Percentiles rank a stretch among this genome's conserved stretches.
These are phyloP conservation scores for Arthrobotrys iridis DNA, from an alignment of 2,329 filamentous ascomycete genomes.

Conservation along the genomic window DNA sequence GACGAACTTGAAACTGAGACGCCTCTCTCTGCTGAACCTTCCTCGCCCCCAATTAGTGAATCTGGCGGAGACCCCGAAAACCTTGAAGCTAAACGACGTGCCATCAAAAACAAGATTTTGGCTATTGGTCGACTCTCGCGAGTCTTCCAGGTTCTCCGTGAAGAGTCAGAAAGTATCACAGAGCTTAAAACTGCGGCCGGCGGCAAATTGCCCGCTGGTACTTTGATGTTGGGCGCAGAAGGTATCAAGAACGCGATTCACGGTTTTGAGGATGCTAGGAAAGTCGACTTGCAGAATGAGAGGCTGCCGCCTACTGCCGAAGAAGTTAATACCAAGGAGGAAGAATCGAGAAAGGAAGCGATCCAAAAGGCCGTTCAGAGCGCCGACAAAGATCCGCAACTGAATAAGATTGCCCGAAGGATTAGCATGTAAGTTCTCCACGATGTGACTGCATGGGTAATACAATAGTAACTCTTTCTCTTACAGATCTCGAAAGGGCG, in stretches of 20 bases:
- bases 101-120: constrained; percentile 99
- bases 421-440: constrained; percentile 85
- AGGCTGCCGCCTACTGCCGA: constrained; percentile 90
- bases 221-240: constrained; percentile 96
- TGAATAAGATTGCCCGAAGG: constrained; percentile 86
- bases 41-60: constrained; percentile 75
- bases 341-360: constrained; percentile 82
- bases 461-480: background rate
- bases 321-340: constrained; percentile 84
- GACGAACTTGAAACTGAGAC: constrained; percentile 94
- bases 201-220: constrained; percentile 90
- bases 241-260: constrained; percentile 98
- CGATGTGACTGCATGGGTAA: background rate
- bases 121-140: constrained; percentile 95
- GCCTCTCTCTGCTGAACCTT: constrained; percentile 76
- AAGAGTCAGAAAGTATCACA: constrained; percentile 95
- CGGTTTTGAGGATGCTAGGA: constrained; percentile 94
- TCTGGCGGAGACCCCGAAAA: constrained; percentile 77
- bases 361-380: constrained; percentile 86
- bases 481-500: constrained; percentile 48
- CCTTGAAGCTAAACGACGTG: constrained; percentile 90
- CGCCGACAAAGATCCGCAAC: constrained; percentile 87
- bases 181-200: constrained; percentile 97
- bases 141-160: constrained; percentile 96
- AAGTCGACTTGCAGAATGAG: constrained; percentile 97